Percentiles rank a stretch among this genome's conserved stretches.
Evolutionary conservation across 2,329 filamentous ascomycete species (phyloP).

Genomic region (Bipolaris sorokiniana): DNA sequence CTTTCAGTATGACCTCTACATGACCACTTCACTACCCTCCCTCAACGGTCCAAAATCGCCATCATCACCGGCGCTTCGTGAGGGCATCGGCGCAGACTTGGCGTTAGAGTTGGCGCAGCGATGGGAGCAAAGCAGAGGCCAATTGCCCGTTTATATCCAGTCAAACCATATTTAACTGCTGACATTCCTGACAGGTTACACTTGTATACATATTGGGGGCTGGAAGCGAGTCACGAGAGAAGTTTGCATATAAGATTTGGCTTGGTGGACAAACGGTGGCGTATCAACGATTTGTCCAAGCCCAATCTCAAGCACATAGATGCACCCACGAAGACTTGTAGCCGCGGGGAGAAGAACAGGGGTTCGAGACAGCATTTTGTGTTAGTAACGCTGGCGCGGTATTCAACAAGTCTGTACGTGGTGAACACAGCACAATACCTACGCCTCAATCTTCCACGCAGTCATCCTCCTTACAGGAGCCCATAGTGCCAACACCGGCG

Average conservation of each 20-base stretch:
- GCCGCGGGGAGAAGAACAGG: conserved; percentile 40
- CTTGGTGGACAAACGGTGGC: conserved; percentile 46
- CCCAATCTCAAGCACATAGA: conserved; percentile 47
- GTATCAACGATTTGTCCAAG: conserved; percentile 48
- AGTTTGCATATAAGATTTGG: conserved; percentile 48
- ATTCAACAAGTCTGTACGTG: conserved; percentile 33
- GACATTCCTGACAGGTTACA: conserved; percentile 43
- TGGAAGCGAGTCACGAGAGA: conserved; percentile 43
- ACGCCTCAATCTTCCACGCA: conserved; percentile 61
- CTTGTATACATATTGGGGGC: conserved; percentile 52
- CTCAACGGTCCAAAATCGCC: conserved; percentile 48
- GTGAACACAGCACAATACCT: conserved; percentile 56
- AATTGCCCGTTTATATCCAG: conserved; percentile 4
- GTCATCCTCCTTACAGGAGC: conserved; percentile 62
- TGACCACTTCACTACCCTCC: conserved; percentile 10
- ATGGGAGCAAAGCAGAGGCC: conserved; percentile 54
- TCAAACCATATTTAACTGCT: conserved; percentile 1
- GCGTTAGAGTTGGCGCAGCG: conserved; percentile 57
- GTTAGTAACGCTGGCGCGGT: conserved; percentile 52
- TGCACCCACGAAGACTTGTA: conserved; percentile 47
- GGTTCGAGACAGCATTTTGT: conserved; percentile 52
- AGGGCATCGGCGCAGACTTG: conserved; percentile 57
- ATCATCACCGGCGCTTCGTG: conserved; percentile 60
- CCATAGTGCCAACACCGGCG: conserved; percentile 59
- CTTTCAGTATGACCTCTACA: conserved; percentile 21